Conservation (phyloP, 176 grass and related monocot species). For the Ensete ventricosum region DNA sequence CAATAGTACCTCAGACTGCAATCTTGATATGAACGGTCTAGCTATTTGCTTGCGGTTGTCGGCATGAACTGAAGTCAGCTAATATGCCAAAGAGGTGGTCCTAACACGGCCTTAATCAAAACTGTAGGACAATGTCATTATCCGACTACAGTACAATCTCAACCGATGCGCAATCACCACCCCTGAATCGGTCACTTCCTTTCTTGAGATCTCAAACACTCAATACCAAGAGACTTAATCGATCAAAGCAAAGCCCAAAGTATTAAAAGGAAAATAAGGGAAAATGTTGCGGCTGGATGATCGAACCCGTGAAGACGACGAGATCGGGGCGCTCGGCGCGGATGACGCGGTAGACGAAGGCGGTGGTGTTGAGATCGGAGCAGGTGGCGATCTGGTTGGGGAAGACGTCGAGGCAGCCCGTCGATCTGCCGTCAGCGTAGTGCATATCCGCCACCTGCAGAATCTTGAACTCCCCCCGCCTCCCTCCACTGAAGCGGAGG, state of each 20-base stretch:
- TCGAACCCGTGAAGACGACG: slow-evolving; percentile 77
- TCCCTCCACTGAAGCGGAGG: slow-evolving; percentile 45
- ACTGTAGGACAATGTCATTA: background rate
- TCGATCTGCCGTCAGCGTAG: slow-evolving; percentile 60
- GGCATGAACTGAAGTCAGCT: background rate
- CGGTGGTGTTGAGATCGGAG: slow-evolving; percentile 98
- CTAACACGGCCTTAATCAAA: background rate
- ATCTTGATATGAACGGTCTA: background rate
- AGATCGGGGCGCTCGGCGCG: slow-evolving; percentile 86
- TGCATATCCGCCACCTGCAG: slow-evolving; percentile 97
- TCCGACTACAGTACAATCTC: background rate
- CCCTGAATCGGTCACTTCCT: no score
- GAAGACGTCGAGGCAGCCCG: slow-evolving; percentile 63
- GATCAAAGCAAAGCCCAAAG: no score
- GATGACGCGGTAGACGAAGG: slow-evolving; percentile 73
- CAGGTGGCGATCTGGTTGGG: slow-evolving; percentile 40
- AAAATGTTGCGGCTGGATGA: background rate
- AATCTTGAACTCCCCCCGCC: slow-evolving; percentile 72
- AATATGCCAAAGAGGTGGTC: background rate
- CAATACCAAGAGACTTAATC: no score
- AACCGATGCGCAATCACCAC: background rate
- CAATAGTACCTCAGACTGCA: no score
- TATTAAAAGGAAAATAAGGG: no score
- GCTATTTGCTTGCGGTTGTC: background rate
- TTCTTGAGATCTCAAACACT: no score